Percentiles rank a stretch among this genome's conserved stretches.
phyloP scores from a whole-genome alignment of 2,329 filamentous ascomycete species.

The Botrytis elliptica region DNA sequence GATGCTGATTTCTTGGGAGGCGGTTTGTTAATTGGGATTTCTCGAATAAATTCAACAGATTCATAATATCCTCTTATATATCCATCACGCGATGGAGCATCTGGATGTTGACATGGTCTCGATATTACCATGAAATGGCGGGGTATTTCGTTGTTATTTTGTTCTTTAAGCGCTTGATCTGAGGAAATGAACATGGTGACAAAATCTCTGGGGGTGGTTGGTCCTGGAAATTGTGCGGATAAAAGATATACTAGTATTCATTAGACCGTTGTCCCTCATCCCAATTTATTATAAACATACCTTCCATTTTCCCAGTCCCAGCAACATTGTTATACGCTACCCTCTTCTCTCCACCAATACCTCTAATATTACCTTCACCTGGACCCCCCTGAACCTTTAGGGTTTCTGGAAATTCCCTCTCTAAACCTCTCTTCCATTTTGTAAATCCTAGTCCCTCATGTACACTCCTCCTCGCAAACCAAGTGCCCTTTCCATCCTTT shows the following conservation, averaged over 20 bases:
- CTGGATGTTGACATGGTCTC: constrained; percentile 75
- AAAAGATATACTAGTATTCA: constrained; percentile 69
- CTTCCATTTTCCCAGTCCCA: constrained; percentile 62
- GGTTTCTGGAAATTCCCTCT: constrained; percentile 77
- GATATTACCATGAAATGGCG: constrained; percentile 85
- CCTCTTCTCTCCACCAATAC: constrained; percentile 77
- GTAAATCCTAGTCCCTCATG: constrained; percentile 76
- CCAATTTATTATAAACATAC: constrained; percentile 41
- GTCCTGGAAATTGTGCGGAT: constrained; percentile 85
- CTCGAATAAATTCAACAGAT: constrained; percentile 85
- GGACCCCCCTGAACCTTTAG: constrained; percentile 68
- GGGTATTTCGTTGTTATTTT: constrained; percentile 43
- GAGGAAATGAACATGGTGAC: constrained; percentile 75
- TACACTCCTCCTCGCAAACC: constrained; percentile 84
- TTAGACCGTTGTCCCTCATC: constrained; percentile 1
- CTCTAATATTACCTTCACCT: constrained; percentile 73
- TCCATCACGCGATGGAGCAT: constrained; percentile 66
- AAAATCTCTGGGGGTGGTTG: constrained; percentile 85
- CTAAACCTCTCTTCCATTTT: constrained; percentile 73
- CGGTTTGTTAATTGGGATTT: constrained; percentile 60
- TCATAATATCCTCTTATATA: constrained; percentile 86
- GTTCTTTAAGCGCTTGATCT: constrained; percentile 33
- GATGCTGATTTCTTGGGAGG: constrained; percentile 45
- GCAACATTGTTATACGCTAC: constrained; percentile 61
- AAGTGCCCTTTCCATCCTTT: constrained; percentile 79